Evolutionary conservation across 2,329 filamentous ascomycete species (phyloP).

Genomic region (Intubia oerlemansii): DNA sequence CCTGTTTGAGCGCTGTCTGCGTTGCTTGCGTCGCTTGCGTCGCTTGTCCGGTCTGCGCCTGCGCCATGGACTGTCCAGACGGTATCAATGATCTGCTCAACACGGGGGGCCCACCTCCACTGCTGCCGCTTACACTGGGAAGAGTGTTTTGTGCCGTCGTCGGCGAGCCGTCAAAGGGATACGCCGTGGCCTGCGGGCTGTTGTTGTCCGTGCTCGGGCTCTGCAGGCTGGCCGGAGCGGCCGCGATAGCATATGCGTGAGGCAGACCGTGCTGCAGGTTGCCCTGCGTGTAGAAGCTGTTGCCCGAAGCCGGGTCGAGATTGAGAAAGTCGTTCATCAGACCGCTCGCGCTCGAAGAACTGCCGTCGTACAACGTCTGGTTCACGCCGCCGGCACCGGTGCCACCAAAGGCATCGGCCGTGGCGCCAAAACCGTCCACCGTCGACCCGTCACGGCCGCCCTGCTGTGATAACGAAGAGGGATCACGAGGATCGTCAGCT

Average conservation of each 20-base stretch:
- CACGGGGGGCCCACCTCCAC: too few relatives aligned
- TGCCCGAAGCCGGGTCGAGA: slow-evolving; percentile 23
- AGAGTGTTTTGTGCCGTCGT: slow-evolving; percentile 16
- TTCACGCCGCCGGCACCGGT: slow-evolving; percentile 21
- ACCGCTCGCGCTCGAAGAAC: slow-evolving; percentile 8
- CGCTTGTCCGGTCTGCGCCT: too few relatives aligned
- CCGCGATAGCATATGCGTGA: slow-evolving; percentile 43
- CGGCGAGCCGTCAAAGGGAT: slow-evolving; percentile 34
- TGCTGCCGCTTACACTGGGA: slow-evolving; percentile 1
- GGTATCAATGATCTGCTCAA: too few relatives aligned
- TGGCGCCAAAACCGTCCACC: slow-evolving; percentile 19
- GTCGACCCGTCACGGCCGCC: slow-evolving; percentile 11
- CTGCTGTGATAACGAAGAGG: slow-evolving; percentile 25
- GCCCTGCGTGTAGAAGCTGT: slow-evolving; percentile 29
- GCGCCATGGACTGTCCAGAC: too few relatives aligned
- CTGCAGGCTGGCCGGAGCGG: slow-evolving; percentile 37
- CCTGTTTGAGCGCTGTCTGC: too few relatives aligned
- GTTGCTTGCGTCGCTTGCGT: too few relatives aligned
- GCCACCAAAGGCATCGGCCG: slow-evolving; percentile 26
- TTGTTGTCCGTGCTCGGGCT: slow-evolving; percentile 44
- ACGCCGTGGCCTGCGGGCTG: slow-evolving; percentile 33
- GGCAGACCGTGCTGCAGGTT: slow-evolving; percentile 40
- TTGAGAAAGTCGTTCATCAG: slow-evolving; percentile 31
- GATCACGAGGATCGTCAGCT: slow-evolving; percentile 55
- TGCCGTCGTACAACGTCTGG: slow-evolving; percentile 26